Evolutionary conservation across 768 basidiomycete species (phyloP).

Genomic region (Suillus placidus): DNA sequence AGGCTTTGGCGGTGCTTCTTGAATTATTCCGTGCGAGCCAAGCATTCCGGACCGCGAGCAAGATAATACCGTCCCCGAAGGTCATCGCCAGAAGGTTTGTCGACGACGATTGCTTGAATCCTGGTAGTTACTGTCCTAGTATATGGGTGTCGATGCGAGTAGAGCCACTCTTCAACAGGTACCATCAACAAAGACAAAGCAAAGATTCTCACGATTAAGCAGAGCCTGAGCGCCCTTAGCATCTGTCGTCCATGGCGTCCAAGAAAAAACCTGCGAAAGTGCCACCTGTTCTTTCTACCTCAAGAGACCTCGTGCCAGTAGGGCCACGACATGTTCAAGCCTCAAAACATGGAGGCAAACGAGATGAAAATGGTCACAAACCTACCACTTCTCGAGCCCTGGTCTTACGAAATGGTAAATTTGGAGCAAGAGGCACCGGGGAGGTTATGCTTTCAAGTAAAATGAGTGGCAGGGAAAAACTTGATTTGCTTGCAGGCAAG

Average conservation of each 20-base stretch:
- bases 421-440: conserved; percentile 71
- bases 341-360: conserved; percentile 37
- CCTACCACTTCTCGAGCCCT: conserved; percentile 76
- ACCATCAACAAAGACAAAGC: conserved; percentile 1
- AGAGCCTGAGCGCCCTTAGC: background rate
- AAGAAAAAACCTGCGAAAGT: conserved; percentile 33
- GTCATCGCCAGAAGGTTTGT: background rate
- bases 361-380: conserved; percentile 52
- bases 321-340: conserved; percentile 56
- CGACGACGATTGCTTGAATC: background rate
- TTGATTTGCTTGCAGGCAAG: conserved; percentile 77
- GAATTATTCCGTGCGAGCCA: background rate
- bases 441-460: conserved; percentile 60
- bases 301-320: conserved; percentile 52
- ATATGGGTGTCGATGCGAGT: background rate
- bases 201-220: background rate
- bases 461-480: conserved; percentile 76
- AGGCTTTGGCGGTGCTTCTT: background rate
- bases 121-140: background rate
- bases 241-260: conserved; percentile 16
- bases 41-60: background rate
- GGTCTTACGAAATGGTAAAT: conserved; percentile 72
- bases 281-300: conserved; percentile 18
- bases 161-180: background rate
- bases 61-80: background rate